Conservation (phyloP, 148 eudicot species). For the Fagopyrum tataricum region DNA sequence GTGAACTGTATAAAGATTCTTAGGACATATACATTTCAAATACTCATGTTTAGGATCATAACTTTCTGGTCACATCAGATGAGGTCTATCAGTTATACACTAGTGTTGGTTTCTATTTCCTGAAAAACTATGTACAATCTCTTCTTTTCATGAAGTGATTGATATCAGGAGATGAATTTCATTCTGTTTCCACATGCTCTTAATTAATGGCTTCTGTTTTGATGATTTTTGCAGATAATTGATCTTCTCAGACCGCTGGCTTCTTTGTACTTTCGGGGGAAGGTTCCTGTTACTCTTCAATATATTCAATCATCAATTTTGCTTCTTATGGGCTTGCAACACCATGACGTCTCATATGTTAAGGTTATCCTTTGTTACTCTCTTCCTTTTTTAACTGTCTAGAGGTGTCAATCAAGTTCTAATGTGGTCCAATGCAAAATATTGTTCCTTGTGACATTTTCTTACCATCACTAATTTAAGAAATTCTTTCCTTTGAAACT, state of each 20-base stretch:
- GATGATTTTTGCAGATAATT: constrained; percentile 42
- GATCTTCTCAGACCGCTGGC: constrained; percentile 44
- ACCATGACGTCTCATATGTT: constrained; percentile 44
- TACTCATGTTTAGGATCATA: neutral
- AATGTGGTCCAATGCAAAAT: neutral
- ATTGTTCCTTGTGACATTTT: neutral
- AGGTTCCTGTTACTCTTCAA: constrained; percentile 68
- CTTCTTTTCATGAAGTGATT: neutral
- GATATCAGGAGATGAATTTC: neutral
- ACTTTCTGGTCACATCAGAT: neutral
- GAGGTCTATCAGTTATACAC: neutral
- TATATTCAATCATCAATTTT: constrained; percentile 80
- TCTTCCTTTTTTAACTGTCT: neutral
- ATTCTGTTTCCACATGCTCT: neutral
- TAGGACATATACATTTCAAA: neutral
- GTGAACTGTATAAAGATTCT: neutral
- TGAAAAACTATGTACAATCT: neutral
- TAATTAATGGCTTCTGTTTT: neutral
- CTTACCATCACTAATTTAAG: neutral
- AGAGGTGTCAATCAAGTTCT: neutral
- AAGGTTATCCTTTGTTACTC: constrained; percentile 39
- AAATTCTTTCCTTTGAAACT: neutral
- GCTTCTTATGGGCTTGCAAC: constrained; percentile 86
- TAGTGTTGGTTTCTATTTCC: neutral
- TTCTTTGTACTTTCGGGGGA: constrained; percentile 55